Conservation (phyloP, 2,329 filamentous ascomycete species). For the Alternaria atra region DNA sequence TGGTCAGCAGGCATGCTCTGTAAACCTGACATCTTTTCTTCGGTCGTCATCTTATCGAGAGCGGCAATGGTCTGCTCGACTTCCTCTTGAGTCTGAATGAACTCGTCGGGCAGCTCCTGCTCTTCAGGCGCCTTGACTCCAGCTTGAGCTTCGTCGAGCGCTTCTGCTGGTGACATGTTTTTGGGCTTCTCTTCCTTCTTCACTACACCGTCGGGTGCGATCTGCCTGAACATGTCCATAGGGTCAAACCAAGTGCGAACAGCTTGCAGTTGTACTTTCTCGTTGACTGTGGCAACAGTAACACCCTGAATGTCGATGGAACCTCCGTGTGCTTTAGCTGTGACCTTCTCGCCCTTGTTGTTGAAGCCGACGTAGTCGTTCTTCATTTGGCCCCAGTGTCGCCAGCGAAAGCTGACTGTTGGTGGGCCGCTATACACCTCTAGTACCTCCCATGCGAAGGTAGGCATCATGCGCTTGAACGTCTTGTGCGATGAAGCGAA, state of each 20-base stretch:
- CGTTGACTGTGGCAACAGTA: constrained; percentile 69
- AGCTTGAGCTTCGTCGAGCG: constrained; percentile 33
- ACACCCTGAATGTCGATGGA: constrained; percentile 71
- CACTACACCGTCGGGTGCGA: constrained; percentile 61
- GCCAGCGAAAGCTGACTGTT: constrained; percentile 69
- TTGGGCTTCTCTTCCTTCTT: constrained; percentile 55
- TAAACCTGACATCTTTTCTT: background rate
- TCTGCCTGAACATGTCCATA: constrained; percentile 72
- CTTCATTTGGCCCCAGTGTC: constrained; percentile 74
- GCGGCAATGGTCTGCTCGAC: constrained; percentile 15
- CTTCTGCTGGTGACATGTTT: constrained; percentile 42
- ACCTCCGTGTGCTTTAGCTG: constrained; percentile 67
- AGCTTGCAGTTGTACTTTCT: constrained; percentile 65
- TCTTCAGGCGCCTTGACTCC: constrained; percentile 21
- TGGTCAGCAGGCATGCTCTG: constrained; percentile 20
- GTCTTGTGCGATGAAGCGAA: constrained; percentile 73
- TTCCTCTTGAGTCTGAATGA: constrained; percentile 22
- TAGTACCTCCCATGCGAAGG: constrained; percentile 74
- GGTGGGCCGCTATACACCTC: constrained; percentile 74
- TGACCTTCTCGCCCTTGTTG: constrained; percentile 69
- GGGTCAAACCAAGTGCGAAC: constrained; percentile 74
- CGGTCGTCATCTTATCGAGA: constrained; percentile 17
- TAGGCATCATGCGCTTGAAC: constrained; percentile 78
- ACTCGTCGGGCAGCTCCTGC: constrained; percentile 24
- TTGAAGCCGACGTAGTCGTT: constrained; percentile 72